Evolutionary conservation across 371 early-diverging fungal species (phyloP), one percentile per base, ranked within the genome.

Genomic region (Zopfochytrium polystomum): DNA sequence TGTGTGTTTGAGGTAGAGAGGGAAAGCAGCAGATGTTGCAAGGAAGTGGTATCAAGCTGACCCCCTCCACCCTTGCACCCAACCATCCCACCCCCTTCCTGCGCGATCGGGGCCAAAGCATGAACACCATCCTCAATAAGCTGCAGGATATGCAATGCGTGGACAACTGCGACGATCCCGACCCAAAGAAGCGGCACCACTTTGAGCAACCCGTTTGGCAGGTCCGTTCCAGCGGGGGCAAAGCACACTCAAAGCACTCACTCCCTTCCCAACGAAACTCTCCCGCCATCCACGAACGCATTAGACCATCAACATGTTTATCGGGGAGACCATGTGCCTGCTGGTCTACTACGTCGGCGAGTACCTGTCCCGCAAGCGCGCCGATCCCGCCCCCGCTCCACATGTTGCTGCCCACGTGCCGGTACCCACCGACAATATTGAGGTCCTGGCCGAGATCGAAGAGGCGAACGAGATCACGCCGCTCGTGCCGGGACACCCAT

Each of bases 121-220:
- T 73, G 60, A 79, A 79, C 65, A 79, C 80, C 18, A 63, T 79
- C 33, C 56, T 79, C 15, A 79, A 79, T 68, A 79, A 79, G 62
- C 57, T 58, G 15, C 78, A 78, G 54, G 74, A 74, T 60, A 33
- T 85, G 78, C 87, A 88, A 59, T 96, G 97, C 77, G 90, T 95
- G 32, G 82, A 72, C 20, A 87, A 91, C 75, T 96, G 95, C 66
- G 80, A 87, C 59, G 86, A 81, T 69, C 85, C 90, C 7, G 87
- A 92, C 66, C 82, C 86, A 2, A 60, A 66, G n/a, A 82, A 86
- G 25, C 78, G 80, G 43, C 70, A 83, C 47, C 80, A 85, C 66
- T 96, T 91, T 82, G 95, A 94, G 72, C 97, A 96, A 74, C 97
- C 97, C n/a, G 79, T 94, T 18, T 93, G 90, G 91, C 95, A 96